Conservation (phyloP, 129 eudicot species). For the sunflower (Helianthus annuus) region DNA sequence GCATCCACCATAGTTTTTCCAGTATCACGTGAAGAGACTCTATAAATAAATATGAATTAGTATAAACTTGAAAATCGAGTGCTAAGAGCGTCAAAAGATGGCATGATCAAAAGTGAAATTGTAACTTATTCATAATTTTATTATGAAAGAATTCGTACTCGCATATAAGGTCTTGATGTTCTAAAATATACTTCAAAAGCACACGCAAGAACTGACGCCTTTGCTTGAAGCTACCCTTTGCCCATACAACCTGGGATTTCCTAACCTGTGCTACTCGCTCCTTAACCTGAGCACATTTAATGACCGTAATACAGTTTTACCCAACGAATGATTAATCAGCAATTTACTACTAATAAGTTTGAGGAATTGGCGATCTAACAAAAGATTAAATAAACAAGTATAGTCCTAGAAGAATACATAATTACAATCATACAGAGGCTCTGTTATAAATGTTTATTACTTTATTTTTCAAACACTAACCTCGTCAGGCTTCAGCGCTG, state of each 20-base stretch:
- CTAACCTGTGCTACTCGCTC: conserved; percentile 94
- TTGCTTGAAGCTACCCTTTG: conserved; percentile 95
- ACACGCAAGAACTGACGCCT: conserved; percentile 94
- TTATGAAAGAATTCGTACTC: conserved; percentile 49
- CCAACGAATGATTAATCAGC: conserved; percentile 4
- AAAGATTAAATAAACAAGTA: conserved; percentile 2
- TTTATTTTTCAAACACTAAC: conserved; percentile 40
- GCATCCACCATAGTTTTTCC: conserved; percentile 99
- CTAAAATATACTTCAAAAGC: conserved; percentile 89
- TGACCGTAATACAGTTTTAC: conserved; percentile 18
- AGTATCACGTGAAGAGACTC: conserved; percentile 95
- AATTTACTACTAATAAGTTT: background rate
- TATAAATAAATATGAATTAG: conserved; percentile 32
- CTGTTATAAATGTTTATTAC: background rate
- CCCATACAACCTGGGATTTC: conserved; percentile 93
- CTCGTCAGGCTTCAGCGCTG: conserved; percentile 86
- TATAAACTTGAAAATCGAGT: conserved; percentile 7
- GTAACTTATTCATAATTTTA: background rate
- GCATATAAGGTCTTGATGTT: conserved; percentile 98
- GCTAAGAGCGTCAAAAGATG: background rate
- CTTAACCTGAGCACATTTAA: conserved; percentile 54
- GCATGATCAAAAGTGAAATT: conserved; percentile 12
- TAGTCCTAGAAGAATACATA: conserved; percentile 9
- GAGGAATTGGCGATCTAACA: background rate
- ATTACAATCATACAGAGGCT: conserved; percentile 7